A percentile compares a stretch with the other conserved stretches of the same genome.
phyloP scores from a whole-genome alignment of 257 asterid species.

The Solanum boliviense region DNA sequence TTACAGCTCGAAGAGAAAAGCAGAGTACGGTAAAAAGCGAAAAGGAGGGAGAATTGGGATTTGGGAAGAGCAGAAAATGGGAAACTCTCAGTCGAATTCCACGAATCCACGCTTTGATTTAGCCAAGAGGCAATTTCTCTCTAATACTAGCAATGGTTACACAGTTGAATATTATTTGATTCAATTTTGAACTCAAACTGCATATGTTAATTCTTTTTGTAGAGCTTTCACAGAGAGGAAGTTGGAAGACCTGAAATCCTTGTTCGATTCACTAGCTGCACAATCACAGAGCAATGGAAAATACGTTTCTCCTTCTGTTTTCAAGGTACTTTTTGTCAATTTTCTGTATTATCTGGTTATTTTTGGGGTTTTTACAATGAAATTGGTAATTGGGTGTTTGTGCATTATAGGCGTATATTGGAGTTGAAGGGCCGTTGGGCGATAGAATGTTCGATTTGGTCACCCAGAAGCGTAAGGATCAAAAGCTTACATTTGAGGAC shows the following conservation, averaged over 20 bases:
- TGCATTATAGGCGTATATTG: slow-evolving; percentile 40
- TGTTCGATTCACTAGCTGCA: slow-evolving; percentile 58
- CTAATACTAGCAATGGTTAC: neutral
- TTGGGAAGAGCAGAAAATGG: slow-evolving; percentile 28
- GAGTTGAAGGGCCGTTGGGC: slow-evolving; percentile 70
- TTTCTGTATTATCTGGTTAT: neutral
- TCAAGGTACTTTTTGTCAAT: slow-evolving; percentile 42
- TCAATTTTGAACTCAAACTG: neutral
- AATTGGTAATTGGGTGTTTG: neutral
- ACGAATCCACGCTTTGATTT: slow-evolving; percentile 41
- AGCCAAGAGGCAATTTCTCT: slow-evolving; percentile 39
- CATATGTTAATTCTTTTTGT: neutral
- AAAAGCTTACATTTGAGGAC: slow-evolving; percentile 67
- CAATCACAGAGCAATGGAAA: slow-evolving; percentile 46
- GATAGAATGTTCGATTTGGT: slow-evolving; percentile 71
- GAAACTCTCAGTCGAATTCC: slow-evolving; percentile 56
- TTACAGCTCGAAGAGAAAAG: neutral
- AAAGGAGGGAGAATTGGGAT: neutral
- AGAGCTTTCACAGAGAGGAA: slow-evolving; percentile 64
- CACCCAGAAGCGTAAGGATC: slow-evolving; percentile 66
- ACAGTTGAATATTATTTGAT: neutral
- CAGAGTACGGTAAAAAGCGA: neutral
- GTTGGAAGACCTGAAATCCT: slow-evolving; percentile 57
- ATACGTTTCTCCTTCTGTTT: slow-evolving; percentile 40
- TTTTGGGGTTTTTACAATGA: neutral